Evolutionary conservation across 2,329 filamentous ascomycete species (phyloP), one percentile per base, ranked within the genome.

Genomic region (Gliomastix tumulicola): DNA sequence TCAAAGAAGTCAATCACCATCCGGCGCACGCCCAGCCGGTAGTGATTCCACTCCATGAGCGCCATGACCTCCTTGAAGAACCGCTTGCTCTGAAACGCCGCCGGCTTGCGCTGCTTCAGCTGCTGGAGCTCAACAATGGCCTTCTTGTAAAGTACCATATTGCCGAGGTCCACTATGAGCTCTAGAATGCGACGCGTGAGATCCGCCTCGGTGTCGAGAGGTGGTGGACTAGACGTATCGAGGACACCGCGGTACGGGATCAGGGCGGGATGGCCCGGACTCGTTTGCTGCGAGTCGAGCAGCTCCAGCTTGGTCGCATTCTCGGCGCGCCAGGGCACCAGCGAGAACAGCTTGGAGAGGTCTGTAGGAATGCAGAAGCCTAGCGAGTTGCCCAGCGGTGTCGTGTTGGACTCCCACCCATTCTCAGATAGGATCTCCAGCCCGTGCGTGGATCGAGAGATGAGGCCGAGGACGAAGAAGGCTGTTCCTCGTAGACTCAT

Each of bases 1-100:
- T 97, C 90, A 51, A 98, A 98, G 17, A 98, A 65, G 54, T 97
- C 92, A 41, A 97, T 81, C 23, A 95, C 84, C 62, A 95, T 89
- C 32, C 90, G 82, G 43, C 90, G 83, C 20, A 94, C 84, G 2
- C 82, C 83, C 3, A 98, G 72, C 17, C 88, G 78, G 60, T 92
- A 97, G 54, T 94, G 88, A 50, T 95, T 90, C 47, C 79, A 81
- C 58, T 96, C 88, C 41, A 98, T 71, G 34, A 97, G 71, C 8
- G 78, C 76, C 68, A 98, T 81, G 32, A 92, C 81, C 52, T 88
- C 86, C 47, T 82, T 81, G 65, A 97, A 97, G 30, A 98, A 74
- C 6, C 72, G 69, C 6, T 82, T 76, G 50, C 84, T 83, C 25
- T 75, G 74, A 55, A 98, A 96, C 1, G 81, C 80, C 2, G 79